Conservation (phyloP, 352 stramenopile species). For the Pythium aquatile region DNA sequence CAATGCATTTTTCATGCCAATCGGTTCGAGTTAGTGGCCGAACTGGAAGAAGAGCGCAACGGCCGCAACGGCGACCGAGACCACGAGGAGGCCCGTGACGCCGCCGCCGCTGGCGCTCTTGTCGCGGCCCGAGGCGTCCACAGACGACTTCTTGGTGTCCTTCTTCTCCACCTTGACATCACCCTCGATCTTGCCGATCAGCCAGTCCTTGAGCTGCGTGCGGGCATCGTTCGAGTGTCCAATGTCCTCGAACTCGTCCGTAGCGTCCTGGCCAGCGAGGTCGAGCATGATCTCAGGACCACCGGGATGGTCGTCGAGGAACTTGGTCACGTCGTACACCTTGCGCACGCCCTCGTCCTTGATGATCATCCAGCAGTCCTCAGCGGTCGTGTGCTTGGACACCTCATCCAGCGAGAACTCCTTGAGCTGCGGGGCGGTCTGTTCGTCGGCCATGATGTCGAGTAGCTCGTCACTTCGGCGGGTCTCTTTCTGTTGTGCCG, state of each 20-base stretch:
- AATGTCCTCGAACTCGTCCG: conserved; percentile 96
- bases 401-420: conserved; percentile 95
- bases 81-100: conserved; percentile 43
- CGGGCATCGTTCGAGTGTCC: conserved; percentile 96
- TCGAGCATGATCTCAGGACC: conserved; percentile 97
- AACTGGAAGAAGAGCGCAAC: conserved; percentile 69
- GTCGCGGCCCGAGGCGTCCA: conserved; percentile 19
- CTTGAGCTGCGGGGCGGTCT: conserved; percentile 34
- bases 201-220: conserved; percentile 91
- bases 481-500: conserved; percentile 4
- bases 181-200: conserved; percentile 66
- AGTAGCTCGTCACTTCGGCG: neutral
- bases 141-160: conserved; percentile 10
- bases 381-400: conserved; percentile 70
- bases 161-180: conserved; percentile 27
- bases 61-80: conserved; percentile 46
- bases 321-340: conserved; percentile 98
- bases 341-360: conserved; percentile 71
- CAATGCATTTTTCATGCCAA: conserved; percentile 1
- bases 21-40: conserved; percentile 16
- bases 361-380: conserved; percentile 89
- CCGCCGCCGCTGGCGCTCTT: conserved; percentile 50
- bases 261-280: conserved; percentile 91
- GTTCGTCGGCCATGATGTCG: conserved; percentile 16
- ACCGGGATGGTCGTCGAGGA: conserved; percentile 98